Evolutionary conservation across 2,329 filamentous ascomycete genomes (phyloP).

Genomic region (Xylaria digitata): DNA sequence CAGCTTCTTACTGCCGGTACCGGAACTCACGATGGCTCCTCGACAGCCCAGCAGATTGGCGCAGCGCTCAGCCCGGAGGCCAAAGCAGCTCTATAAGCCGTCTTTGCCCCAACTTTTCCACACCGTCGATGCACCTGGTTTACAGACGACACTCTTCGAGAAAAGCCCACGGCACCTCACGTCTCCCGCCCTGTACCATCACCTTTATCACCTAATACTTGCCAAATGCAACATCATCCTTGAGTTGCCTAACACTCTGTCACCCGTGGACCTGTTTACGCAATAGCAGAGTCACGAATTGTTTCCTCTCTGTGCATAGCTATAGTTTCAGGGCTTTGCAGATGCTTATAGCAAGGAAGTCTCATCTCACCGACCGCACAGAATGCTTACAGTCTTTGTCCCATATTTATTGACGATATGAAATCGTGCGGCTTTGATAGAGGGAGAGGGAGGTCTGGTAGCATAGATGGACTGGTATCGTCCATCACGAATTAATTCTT

Average conservation of each 20-base stretch:
- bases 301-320: slow-evolving; percentile 24
- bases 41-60: slow-evolving; percentile 62
- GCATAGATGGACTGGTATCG: slow-evolving; percentile 43
- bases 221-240: slow-evolving; percentile 18
- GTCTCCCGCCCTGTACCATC: slow-evolving; percentile 31
- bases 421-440: slow-evolving; percentile 33
- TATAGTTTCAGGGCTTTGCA: slow-evolving; percentile 21
- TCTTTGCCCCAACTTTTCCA: background rate
- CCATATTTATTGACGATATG: slow-evolving; percentile 39
- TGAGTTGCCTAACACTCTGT: background rate
- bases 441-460: slow-evolving; percentile 32
- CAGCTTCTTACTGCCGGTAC: slow-evolving; percentile 62
- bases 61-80: slow-evolving; percentile 62
- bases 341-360: slow-evolving; percentile 31
- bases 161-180: slow-evolving; percentile 7
- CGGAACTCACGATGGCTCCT: slow-evolving; percentile 49
- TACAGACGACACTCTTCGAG: slow-evolving; percentile 8
- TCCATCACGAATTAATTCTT: slow-evolving; percentile 40
- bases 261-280: slow-evolving; percentile 1
- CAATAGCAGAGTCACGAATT: slow-evolving; percentile 11
- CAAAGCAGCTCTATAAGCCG: slow-evolving; percentile 63
- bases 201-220: slow-evolving; percentile 23
- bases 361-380: slow-evolving; percentile 38
- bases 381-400: slow-evolving; percentile 38
- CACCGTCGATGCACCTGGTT: background rate